Conservation (phyloP, 75 land plant species). For the Cunninghamia lanceolata region DNA sequence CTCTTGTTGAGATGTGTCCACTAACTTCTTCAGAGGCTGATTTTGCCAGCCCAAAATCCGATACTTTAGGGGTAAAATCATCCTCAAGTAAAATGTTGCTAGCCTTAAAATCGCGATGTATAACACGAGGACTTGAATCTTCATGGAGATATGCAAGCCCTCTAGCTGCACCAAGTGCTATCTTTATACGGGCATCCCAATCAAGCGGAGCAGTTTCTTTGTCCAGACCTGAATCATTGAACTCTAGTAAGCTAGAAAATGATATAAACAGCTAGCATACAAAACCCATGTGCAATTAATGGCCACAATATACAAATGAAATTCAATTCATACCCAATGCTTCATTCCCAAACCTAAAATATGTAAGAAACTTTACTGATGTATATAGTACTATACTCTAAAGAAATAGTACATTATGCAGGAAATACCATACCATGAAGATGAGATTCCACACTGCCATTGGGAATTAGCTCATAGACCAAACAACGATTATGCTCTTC, state of each 20-base stretch:
- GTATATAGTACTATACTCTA: background rate
- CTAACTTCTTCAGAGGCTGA: slow-evolving; percentile 78
- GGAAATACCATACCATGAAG: slow-evolving; percentile 67
- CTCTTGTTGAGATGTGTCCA: slow-evolving; percentile 79
- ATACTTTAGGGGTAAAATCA: slow-evolving; percentile 94
- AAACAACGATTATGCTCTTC: slow-evolving; percentile 68
- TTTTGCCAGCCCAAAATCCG: slow-evolving; percentile 93
- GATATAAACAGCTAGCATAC: background rate
- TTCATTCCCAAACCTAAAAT: background rate
- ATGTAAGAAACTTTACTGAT: background rate
- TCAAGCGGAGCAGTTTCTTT: slow-evolving; percentile 69
- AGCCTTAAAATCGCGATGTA: slow-evolving; percentile 93
- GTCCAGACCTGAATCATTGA: slow-evolving; percentile 50
- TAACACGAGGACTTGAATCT: slow-evolving; percentile 89
- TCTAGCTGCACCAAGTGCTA: slow-evolving; percentile 93
- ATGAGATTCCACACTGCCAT: slow-evolving; percentile 93
- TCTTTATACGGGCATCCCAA: slow-evolving; percentile 89
- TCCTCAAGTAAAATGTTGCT: slow-evolving; percentile 91
- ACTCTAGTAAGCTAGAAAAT: slow-evolving; percentile 9
- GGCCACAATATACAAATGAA: background rate
- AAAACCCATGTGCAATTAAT: background rate
- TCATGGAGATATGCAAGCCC: slow-evolving; percentile 94
- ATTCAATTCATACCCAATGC: background rate
- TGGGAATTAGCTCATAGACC: slow-evolving; percentile 85
- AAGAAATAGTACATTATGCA: background rate